These are phyloP conservation scores for Ascodesmis nigricans DNA, from an alignment of 495 filamentous ascomycete genomes.

Conservation along the genomic window DNA sequence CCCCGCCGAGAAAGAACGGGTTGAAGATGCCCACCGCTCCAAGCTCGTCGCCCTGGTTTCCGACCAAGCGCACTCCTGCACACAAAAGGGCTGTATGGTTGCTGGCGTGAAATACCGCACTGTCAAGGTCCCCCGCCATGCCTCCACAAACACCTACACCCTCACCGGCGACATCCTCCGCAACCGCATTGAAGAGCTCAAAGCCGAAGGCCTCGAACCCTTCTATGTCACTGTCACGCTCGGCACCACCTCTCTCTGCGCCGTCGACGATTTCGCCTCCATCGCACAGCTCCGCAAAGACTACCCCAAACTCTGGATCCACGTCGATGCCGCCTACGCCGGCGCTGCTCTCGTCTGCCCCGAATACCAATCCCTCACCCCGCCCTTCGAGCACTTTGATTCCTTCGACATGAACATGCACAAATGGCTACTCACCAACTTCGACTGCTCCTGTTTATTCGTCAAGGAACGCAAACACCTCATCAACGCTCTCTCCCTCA, in stretches of 20 bases:
- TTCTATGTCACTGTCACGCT: conserved; percentile 74
- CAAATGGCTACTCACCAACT: conserved; percentile 92
- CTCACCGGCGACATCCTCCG: conserved; percentile 45
- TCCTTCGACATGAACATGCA: conserved; percentile 93
- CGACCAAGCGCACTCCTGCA: conserved; percentile 58
- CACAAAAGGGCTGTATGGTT: conserved; percentile 71
- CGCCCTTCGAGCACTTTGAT: conserved; percentile 45
- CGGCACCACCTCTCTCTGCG: conserved; percentile 75
- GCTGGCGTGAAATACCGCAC: conserved; percentile 56
- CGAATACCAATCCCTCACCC: conserved; percentile 51
- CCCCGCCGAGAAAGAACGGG: conserved; percentile 37
- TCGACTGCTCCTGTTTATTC: conserved; percentile 71
- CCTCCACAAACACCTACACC: conserved; percentile 34
- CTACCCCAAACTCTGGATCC: conserved; percentile 59
- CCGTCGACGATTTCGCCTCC: conserved; percentile 55
- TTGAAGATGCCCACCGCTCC: conserved; percentile 39
- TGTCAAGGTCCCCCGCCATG: conserved; percentile 33
- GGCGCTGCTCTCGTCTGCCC: conserved; percentile 62
- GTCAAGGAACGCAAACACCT: conserved; percentile 54
- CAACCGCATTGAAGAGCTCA: conserved; percentile 35
- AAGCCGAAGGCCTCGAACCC: conserved; percentile 45
- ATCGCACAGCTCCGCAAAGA: conserved; percentile 43
- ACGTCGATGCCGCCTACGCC: conserved; percentile 92
- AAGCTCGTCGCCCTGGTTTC: conserved; percentile 64
- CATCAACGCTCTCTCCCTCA: conserved; percentile 57